These are phyloP conservation scores for Aquanectria penicillioides DNA, from an alignment of 2,329 filamentous ascomycete species.

Conservation along the genomic window DNA sequence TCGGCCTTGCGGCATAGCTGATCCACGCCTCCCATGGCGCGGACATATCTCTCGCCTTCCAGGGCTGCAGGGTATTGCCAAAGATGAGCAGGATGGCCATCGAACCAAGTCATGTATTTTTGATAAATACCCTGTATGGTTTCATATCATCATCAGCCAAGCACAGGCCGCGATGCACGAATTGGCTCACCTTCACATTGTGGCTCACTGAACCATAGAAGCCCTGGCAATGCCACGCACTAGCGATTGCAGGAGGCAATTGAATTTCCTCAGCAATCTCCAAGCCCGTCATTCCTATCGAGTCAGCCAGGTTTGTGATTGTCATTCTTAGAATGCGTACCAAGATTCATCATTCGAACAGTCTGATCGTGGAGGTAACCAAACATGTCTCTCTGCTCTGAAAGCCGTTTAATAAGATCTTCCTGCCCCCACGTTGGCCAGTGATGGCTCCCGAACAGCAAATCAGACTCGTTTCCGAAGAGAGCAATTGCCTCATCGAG, in stretches of 20 bases:
- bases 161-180: no score
- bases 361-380: slow-evolving; percentile 53
- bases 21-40: slow-evolving; percentile 49
- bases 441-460: slow-evolving; percentile 51
- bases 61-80: slow-evolving; percentile 30
- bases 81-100: slow-evolving; percentile 30
- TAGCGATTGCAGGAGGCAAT: slow-evolving; percentile 44
- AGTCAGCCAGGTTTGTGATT: background rate
- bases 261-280: slow-evolving; percentile 52
- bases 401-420: slow-evolving; percentile 39
- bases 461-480: slow-evolving; percentile 45
- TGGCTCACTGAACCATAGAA: slow-evolving; percentile 51
- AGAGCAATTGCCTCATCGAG: slow-evolving; percentile 49
- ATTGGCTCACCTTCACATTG: slow-evolving; percentile 46
- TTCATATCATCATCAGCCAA: no score
- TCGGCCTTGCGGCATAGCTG: slow-evolving; percentile 43
- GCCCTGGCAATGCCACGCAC: slow-evolving; percentile 37
- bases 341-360: slow-evolving; percentile 48
- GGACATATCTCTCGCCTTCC: slow-evolving; percentile 47
- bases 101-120: slow-evolving; percentile 35
- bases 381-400: slow-evolving; percentile 52
- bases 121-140: slow-evolving; percentile 34
- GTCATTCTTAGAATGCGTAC: background rate
- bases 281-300: slow-evolving; percentile 44
- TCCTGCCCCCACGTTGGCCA: slow-evolving; percentile 54